phyloP scores from a whole-genome alignment of 1,284 basidiomycete genomes.

The Melampsora abietis-canadensis region DNA sequence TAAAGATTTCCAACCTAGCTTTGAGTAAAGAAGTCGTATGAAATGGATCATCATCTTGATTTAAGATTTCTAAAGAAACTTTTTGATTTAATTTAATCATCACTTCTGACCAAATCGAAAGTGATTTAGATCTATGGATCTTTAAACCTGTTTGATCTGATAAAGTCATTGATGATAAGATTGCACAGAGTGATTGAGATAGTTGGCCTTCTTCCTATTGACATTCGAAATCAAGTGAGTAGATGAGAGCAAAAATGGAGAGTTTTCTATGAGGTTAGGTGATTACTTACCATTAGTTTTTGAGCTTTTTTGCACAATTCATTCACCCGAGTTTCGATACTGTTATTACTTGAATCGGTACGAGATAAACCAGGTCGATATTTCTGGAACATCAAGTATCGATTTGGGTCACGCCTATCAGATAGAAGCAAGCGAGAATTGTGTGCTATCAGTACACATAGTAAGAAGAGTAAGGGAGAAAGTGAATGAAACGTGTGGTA shows the following conservation, averaged over 20 bases:
- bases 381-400: conserved; percentile 3
- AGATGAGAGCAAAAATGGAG: not conserved
- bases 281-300: conserved; percentile 21
- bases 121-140: not conserved
- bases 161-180: not conserved
- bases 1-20: conserved; percentile 1
- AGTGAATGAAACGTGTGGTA: not conserved
- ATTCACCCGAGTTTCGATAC: conserved; percentile 18
- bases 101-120: not conserved
- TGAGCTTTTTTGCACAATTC: conserved; percentile 14
- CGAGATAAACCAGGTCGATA: not conserved
- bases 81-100: not conserved
- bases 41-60: not conserved
- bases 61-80: not conserved
- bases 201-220: not conserved
- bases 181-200: not conserved
- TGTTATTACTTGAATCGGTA: not conserved
- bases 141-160: not conserved
- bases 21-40: not conserved
- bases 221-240: not conserved
- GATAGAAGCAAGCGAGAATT: not conserved
- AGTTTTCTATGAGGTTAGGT: not conserved
- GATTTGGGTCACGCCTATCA: conserved; percentile 9
- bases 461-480: not conserved
- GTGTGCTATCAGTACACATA: not conserved